Evolutionary conservation across 495 filamentous ascomycete genomes (phyloP).

Genomic region (Delitschia confertaspora): DNA sequence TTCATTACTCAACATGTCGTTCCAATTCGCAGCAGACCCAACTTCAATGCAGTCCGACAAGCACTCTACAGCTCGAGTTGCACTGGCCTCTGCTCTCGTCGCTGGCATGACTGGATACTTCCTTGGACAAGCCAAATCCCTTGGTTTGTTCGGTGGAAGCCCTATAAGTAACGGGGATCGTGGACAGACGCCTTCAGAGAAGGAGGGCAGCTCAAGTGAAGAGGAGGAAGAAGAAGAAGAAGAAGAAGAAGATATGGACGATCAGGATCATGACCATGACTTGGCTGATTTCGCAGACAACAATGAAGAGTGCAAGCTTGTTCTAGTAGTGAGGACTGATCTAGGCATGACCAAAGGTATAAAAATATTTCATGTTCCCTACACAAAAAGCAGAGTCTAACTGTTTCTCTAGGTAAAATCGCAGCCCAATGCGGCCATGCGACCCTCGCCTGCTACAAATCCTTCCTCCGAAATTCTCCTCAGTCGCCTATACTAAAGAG

Average conservation of each 20-base stretch:
- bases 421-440: constrained; percentile 94
- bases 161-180: constrained; percentile 1
- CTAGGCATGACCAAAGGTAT: constrained; percentile 92
- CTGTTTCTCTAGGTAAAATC: constrained; percentile 67
- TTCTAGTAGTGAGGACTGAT: constrained; percentile 85
- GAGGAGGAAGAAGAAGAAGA: constrained; percentile 13
- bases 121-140: constrained; percentile 35
- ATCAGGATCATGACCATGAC: constrained; percentile 26
- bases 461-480: constrained; percentile 51
- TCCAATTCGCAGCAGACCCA: background rate
- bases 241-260: constrained; percentile 25
- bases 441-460: constrained; percentile 93
- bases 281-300: constrained; percentile 31
- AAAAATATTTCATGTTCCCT: constrained; percentile 5
- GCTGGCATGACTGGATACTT: constrained; percentile 36
- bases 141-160: constrained; percentile 34
- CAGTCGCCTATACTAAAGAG: constrained; percentile 57
- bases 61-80: constrained; percentile 30
- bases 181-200: background rate
- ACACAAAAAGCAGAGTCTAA: constrained; percentile 1
- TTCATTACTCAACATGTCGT: no score
- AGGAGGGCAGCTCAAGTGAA: background rate
- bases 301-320: constrained; percentile 84
- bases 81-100: constrained; percentile 34
- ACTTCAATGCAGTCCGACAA: background rate